Base-by-base conservation (phyloP, 2,329 filamentous ascomycete genomes). In the Aspergillus pseudoglaucus region DNA sequence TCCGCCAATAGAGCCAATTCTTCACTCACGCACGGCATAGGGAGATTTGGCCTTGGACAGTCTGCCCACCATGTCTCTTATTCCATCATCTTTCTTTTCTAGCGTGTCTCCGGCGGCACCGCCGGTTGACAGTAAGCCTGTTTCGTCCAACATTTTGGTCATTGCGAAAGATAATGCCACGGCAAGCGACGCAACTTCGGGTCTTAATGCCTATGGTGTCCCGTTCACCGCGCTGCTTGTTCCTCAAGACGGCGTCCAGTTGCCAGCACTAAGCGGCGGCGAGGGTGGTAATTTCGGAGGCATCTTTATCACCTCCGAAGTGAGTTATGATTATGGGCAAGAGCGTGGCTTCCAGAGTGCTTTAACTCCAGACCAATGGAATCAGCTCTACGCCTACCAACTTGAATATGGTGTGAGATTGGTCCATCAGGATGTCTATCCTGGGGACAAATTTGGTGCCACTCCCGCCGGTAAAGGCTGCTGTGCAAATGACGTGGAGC, bases 161-260 rank as follows among this genome's bases (percentile, higher is more conserved):
- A 70, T 84, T 53, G 79, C 78, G 37, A 71, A 73, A 53, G 78
- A 82, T 58, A 54, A 70, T 33, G 64, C 67, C 20, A 71, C 76
- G 2, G 76, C 75, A 7, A 65, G 64, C 15, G 73, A 74, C 23
- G 75, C 75, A 10, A 74, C 71, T 32, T 74, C 74, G 10, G 80
- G 80, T 20, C 71, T 84, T 7, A 76, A 79, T 57, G 79, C 72
- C 48, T 83, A 84, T 56, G 80, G 79, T 27, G 83, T 84, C 52
- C 78, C 80, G 1, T 83, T 74, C 55, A 68, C 81, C 54, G 69
- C 74, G 5, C 57, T 82, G 9, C 53, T 76, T 17, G 78, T 84
- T n/a, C 79, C 79, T 6, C 69, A 78, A 55, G 56, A 59, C 6
- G 80, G 80, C 12, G 65, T 71, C 4, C 54, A 65, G 15, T 72